Evolutionary conservation across 108 stramenopile species (phyloP), one percentile per base, ranked within the genome.

Genomic region (Pseudonitzschia pungens): DNA sequence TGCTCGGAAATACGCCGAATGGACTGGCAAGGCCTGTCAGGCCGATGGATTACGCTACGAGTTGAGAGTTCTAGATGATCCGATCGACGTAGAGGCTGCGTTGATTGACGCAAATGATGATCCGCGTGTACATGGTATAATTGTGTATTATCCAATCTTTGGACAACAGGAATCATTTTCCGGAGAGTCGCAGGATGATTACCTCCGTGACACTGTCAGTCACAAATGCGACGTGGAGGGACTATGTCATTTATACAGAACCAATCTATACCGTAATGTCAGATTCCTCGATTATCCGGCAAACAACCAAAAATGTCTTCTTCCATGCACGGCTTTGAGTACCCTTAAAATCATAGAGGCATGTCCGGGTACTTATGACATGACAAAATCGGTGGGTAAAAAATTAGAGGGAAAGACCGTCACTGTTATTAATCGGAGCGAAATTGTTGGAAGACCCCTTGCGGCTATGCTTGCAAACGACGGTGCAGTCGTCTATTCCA

Each of bases 91-190:
- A 33, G 98, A 97, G 68, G 73, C 74, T 4, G 92, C 89, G 8
- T 73, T 98, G 22, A 68, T 88, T 31, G 95, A 95, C 62, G 92
- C 92, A 62, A 97, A 98, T 76, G 92, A 90, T 27, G 97, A 97
- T 69, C 94, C 94, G 9, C 84, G 87, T 22, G 97, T 98, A 48
- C 96, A 96, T 74, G 98, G 98, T 31, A 96, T 98, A 58, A 96
- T 98, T 73, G 96, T 98, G 18, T 98, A 98, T 76, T 98, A 98
- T 82, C 98, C 98, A 50, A 96, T 97, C 68, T 98, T 98, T 73
- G 98, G 97, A 14, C 89, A 92, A 60, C 87, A 91, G 27, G 96
- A 96, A 63, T 92, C 90, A 20, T 98, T 96, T 72, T 92, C 81
- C 55, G 98, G 98, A 16, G 94, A 89, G 26, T 84, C 84, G 71